Evolutionary conservation across 176 grass and related monocot genomes (phyloP).

Genomic region (Cenchrus americanus): DNA sequence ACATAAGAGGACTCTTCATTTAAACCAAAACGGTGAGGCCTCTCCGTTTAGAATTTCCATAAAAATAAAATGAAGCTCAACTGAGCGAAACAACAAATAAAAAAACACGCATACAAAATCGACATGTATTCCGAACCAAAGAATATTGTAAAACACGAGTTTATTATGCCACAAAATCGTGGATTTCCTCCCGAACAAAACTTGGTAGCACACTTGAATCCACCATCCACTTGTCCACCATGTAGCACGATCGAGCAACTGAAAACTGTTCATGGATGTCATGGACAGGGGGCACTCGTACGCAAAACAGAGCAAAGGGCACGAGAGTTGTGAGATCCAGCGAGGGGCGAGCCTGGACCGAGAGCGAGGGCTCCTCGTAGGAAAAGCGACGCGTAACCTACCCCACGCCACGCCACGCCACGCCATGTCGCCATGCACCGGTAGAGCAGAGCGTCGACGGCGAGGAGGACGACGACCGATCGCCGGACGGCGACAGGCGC

Average conservation of each 20-base stretch:
- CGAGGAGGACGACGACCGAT: neutral
- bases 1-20: too few relatives aligned
- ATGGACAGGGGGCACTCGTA: neutral
- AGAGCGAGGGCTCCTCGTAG: slow-evolving; percentile 16
- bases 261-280: neutral
- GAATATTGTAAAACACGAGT: too few relatives aligned
- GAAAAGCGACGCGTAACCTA: slow-evolving; percentile 61
- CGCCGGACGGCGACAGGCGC: slow-evolving; percentile 17
- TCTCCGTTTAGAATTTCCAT: too few relatives aligned
- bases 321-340: slow-evolving; percentile 22
- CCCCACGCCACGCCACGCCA: neutral
- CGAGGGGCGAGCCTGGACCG: slow-evolving; percentile 8
- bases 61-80: too few relatives aligned
- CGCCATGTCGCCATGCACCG: neutral
- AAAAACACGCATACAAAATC: too few relatives aligned
- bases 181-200: too few relatives aligned
- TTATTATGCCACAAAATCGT: too few relatives aligned
- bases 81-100: too few relatives aligned
- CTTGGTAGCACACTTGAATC: too few relatives aligned
- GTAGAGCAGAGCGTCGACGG: neutral
- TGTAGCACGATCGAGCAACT: neutral
- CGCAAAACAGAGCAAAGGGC: neutral
- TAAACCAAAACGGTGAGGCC: too few relatives aligned
- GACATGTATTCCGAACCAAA: too few relatives aligned
- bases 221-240: neutral